phyloP scores from a whole-genome alignment of 495 filamentous ascomycete species.

The Neurospora sp. region DNA sequence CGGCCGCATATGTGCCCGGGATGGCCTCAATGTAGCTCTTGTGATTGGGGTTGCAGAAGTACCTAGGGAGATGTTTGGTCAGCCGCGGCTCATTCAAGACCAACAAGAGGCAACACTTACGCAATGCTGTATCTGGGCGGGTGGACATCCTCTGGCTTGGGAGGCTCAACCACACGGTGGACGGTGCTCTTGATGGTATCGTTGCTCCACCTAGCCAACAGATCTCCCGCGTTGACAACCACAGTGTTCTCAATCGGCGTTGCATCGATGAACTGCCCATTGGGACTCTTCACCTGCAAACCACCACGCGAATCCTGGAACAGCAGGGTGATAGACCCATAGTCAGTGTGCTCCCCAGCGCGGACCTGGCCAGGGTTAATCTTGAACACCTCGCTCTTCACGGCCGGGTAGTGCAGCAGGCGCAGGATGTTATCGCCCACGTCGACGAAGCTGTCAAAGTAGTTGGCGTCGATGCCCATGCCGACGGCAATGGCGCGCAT shows the following conservation, averaged over 20 bases:
- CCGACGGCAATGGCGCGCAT: constrained; percentile 87
- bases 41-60: constrained; percentile 91
- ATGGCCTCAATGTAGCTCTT: constrained; percentile 71
- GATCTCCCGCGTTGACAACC: constrained; percentile 85
- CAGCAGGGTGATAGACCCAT: constrained; percentile 77
- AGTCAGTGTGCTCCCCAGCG: constrained; percentile 82
- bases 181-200: constrained; percentile 80
- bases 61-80: constrained; percentile 27
- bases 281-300: constrained; percentile 70
- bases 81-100: neutral
- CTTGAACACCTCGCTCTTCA: constrained; percentile 55
- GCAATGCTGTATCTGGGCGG: constrained; percentile 61
- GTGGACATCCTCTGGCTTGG: constrained; percentile 38
- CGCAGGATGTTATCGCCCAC: constrained; percentile 77
- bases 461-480: constrained; percentile 59
- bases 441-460: constrained; percentile 68
- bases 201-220: constrained; percentile 85
- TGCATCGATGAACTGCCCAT: constrained; percentile 71
- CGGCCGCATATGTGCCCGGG: constrained; percentile 68
- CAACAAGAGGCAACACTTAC: constrained; percentile 25
- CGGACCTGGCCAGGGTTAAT: constrained; percentile 65
- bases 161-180: constrained; percentile 85
- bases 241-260: constrained; percentile 74
- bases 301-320: constrained; percentile 84
- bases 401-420: constrained; percentile 79